Evolutionary conservation across 805 yeast species (phyloP).

Genomic region (Kazachstania martiniae): DNA sequence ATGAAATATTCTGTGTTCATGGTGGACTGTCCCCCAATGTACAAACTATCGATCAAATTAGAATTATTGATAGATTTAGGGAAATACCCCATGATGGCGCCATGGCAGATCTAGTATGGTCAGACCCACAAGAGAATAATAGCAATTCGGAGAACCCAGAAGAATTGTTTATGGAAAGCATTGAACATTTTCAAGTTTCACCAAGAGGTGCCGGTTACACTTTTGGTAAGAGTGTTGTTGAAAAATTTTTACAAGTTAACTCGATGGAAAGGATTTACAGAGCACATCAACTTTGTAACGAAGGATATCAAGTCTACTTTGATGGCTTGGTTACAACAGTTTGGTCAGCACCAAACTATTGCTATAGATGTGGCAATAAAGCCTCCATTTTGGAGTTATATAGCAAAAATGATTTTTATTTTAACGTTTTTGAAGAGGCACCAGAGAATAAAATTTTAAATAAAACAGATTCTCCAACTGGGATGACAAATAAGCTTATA

Average conservation of each 20-base stretch:
- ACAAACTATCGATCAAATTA: slow-evolving; percentile 85
- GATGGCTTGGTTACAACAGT: slow-evolving; percentile 87
- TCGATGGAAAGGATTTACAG: slow-evolving; percentile 71
- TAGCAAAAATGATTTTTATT: slow-evolving; percentile 54
- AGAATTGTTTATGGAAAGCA: slow-evolving; percentile 13
- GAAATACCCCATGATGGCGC: slow-evolving; percentile 99
- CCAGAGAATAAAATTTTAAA: slow-evolving; percentile 62
- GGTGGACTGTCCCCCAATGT: slow-evolving; percentile 96
- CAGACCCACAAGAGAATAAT: slow-evolving; percentile 80
- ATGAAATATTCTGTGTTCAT: slow-evolving; percentile 85
- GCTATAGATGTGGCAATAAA: slow-evolving; percentile 92
- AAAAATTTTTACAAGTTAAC: slow-evolving; percentile 72
- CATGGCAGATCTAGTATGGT: slow-evolving; percentile 98
- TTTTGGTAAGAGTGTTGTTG: slow-evolving; percentile 85
- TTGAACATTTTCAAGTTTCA: slow-evolving; percentile 65
- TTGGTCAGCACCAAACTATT: slow-evolving; percentile 98
- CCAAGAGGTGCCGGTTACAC: slow-evolving; percentile 98
- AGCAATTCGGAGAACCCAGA: slow-evolving; percentile 14
- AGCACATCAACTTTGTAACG: slow-evolving; percentile 95
- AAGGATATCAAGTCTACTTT: slow-evolving; percentile 89
- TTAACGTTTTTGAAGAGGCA: slow-evolving; percentile 94
- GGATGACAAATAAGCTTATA: slow-evolving; percentile 5
- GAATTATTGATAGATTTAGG: slow-evolving; percentile 79
- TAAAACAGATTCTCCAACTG: slow-evolving; percentile 7
- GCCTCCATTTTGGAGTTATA: slow-evolving; percentile 92